phyloP scores from a whole-genome alignment of 805 yeast genomes.

The Nakazawaea holstii region DNA sequence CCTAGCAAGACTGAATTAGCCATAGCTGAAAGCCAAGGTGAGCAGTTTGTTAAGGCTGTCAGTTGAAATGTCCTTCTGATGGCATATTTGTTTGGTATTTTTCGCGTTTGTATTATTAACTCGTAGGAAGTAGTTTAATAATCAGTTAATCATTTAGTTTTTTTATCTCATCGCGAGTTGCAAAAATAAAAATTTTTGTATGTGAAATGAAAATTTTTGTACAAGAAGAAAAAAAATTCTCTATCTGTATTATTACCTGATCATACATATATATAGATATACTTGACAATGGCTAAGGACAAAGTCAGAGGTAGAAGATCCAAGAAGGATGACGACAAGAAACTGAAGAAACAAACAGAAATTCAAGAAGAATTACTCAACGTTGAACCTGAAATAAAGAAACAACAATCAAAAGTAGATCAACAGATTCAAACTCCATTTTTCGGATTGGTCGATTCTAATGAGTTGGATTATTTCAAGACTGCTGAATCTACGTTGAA shows the following conservation, averaged over 20 bases:
- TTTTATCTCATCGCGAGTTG: not conserved
- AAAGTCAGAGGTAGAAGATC: constrained; percentile 30
- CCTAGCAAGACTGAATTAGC: constrained; percentile 59
- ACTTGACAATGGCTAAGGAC: constrained; percentile 4
- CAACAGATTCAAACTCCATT: constrained; percentile 36
- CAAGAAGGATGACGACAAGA: constrained; percentile 8
- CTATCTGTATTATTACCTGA: not conserved
- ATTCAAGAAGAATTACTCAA: not conserved
- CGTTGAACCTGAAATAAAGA: not conserved
- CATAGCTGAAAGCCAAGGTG: constrained; percentile 66
- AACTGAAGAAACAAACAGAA: constrained; percentile 10
- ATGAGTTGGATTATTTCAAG: constrained; percentile 86
- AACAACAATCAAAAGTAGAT: not conserved
- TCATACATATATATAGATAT: not conserved
- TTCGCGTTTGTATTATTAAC: not conserved
- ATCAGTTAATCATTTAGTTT: too few relatives aligned
- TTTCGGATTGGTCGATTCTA: constrained; percentile 81
- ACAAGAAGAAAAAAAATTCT: not conserved
- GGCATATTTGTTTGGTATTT: too few relatives aligned
- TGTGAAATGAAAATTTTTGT: not conserved
- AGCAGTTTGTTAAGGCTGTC: constrained; percentile 46
- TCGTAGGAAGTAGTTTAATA: too few relatives aligned
- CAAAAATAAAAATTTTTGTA: not conserved
- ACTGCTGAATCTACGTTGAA: constrained; percentile 86
- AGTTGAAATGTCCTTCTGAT: constrained; percentile 17